phyloP scores from a whole-genome alignment of 2,329 filamentous ascomycete genomes.

The Tolypocladium capitatum region DNA sequence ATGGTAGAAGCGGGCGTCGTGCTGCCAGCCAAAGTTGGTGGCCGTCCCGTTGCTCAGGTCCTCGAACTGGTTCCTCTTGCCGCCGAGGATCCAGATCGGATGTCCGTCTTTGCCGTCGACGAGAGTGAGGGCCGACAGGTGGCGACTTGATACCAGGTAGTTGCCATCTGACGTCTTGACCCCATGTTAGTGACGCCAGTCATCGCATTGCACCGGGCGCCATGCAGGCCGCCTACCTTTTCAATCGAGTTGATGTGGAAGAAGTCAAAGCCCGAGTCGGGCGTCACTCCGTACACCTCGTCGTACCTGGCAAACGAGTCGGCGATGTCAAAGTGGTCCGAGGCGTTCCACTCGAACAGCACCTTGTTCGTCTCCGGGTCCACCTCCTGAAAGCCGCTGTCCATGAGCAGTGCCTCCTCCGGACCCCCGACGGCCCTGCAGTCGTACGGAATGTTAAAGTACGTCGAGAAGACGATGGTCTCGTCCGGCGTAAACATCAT shows the following conservation, averaged over 20 bases:
- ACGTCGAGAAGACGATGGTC: constrained; percentile 7
- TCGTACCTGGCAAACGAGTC: constrained; percentile 15
- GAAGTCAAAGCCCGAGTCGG: constrained; percentile 20
- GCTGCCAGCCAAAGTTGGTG: constrained; percentile 25
- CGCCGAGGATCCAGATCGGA: constrained; percentile 22
- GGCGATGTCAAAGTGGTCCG: constrained; percentile 15
- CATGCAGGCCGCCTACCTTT: constrained; percentile 17
- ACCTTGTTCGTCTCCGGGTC: constrained; percentile 21
- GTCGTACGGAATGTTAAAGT: constrained; percentile 20
- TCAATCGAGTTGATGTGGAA: constrained; percentile 25
- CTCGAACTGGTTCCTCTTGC: constrained; percentile 19
- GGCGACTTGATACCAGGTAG: background rate
- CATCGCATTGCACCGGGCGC: background rate
- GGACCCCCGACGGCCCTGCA: constrained; percentile 18
- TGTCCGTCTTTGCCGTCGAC: background rate
- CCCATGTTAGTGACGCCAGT: background rate
- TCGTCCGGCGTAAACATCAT: background rate
- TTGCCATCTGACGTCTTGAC: background rate
- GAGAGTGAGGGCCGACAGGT: background rate
- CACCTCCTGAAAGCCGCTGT: constrained; percentile 26
- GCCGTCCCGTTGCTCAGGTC: constrained; percentile 21
- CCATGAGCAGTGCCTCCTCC: constrained; percentile 15
- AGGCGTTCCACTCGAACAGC: constrained; percentile 23
- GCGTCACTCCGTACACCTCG: constrained; percentile 15
- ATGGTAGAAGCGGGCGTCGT: constrained; percentile 20